Conservation (phyloP, 2,329 filamentous ascomycete genomes). For the Calonectria pteridis region DNA sequence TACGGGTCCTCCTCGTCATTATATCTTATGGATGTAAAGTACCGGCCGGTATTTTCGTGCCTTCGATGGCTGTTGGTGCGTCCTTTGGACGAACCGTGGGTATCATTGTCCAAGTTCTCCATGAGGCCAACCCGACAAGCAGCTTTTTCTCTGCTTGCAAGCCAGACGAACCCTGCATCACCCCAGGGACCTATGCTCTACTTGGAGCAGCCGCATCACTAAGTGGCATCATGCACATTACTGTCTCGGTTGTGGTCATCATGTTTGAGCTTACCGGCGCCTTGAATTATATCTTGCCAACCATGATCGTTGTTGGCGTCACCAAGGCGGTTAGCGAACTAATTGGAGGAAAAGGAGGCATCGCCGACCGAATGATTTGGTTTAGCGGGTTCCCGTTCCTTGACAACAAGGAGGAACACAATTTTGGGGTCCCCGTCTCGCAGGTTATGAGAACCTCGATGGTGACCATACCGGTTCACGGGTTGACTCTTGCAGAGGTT, state of each 20-base stretch:
- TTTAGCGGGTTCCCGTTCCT: conserved; percentile 98
- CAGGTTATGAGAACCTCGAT: conserved; percentile 87
- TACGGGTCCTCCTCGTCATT: conserved; percentile 88
- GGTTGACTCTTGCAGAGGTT: conserved; percentile 80
- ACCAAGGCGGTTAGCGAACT: conserved; percentile 93
- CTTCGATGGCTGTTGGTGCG: conserved; percentile 96
- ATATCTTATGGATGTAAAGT: conserved; percentile 99
- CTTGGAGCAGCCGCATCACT: conserved; percentile 91
- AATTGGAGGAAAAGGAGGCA: conserved; percentile 94
- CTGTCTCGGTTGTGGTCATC: conserved; percentile 96
- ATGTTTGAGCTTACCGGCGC: conserved; percentile 99
- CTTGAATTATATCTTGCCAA: conserved; percentile 94
- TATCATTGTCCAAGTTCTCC: conserved; percentile 89
- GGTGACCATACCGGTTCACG: conserved; percentile 79
- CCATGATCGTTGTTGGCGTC: conserved; percentile 98
- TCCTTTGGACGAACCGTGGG: conserved; percentile 95
- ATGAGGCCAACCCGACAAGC: conserved; percentile 85
- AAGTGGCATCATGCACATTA: conserved; percentile 98
- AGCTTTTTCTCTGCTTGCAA: conserved; percentile 90
- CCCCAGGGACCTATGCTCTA: conserved; percentile 96
- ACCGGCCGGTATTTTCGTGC: conserved; percentile 96
- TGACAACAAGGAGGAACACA: conserved; percentile 97
- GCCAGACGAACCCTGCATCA: conserved; percentile 95
- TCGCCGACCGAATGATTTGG: conserved; percentile 98
- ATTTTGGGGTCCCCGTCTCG: conserved; percentile 93